Percentiles rank a stretch among this genome's conserved stretches.
Conservation (phyloP, 148 eudicot genomes). For the Rhododendron simsii region DNA sequence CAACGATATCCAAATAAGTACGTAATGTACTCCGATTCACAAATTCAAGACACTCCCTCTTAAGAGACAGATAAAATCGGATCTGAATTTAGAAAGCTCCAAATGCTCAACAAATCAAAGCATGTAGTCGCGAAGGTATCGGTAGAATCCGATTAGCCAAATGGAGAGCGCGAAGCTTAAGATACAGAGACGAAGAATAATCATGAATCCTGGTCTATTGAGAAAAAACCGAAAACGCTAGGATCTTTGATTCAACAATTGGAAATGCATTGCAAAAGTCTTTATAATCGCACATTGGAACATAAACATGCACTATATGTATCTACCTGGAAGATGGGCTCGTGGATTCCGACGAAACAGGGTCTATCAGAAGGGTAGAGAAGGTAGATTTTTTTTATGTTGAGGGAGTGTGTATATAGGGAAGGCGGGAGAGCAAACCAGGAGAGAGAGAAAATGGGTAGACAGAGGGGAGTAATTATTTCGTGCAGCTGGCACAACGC, state of each 20-base stretch:
- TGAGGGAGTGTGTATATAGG: neutral
- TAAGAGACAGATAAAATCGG: neutral
- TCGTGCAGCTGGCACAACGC: no score
- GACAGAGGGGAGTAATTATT: neutral
- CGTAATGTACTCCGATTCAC: neutral
- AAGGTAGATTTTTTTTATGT: neutral
- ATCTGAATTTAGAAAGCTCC: neutral
- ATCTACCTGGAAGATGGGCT: neutral
- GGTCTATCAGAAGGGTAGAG: neutral
- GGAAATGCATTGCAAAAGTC: neutral
- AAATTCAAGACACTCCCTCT: neutral
- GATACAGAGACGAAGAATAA: neutral
- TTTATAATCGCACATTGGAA: neutral
- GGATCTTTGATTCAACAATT: neutral
- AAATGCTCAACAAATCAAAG: neutral
- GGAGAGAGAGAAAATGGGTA: neutral
- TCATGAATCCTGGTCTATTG: neutral
- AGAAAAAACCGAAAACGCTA: neutral
- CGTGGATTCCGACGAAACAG: neutral
- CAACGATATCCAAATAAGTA: neutral
- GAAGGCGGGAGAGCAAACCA: neutral
- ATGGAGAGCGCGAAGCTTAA: neutral
- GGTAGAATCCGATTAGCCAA: neutral
- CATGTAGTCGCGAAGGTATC: neutral
- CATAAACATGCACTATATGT: neutral